phyloP scores from a whole-genome alignment of 768 basidiomycete species.

The Trametes cubensis region DNA sequence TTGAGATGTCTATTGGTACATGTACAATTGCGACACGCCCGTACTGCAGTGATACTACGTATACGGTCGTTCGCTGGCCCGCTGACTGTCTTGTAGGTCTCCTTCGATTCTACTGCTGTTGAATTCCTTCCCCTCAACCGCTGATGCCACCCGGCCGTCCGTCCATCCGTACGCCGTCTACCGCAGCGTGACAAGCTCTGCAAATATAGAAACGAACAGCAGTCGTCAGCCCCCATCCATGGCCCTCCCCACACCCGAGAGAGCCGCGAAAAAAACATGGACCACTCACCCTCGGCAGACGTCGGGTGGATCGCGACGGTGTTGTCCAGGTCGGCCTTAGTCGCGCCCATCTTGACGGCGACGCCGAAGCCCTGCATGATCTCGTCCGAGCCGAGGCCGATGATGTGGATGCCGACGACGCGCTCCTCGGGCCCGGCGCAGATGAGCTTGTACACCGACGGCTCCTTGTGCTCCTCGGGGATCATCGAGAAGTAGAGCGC shows the following conservation, averaged over 20 bases:
- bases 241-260: constrained; percentile 21
- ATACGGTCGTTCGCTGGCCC: too few species aligned
- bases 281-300: constrained; percentile 73
- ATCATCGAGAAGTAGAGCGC: constrained; percentile 93
- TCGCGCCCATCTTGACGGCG: constrained; percentile 95
- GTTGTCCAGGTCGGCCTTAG: constrained; percentile 81
- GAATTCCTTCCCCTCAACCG: neutral
- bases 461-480: constrained; percentile 89
- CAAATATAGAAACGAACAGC: constrained; percentile 10
- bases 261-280: neutral
- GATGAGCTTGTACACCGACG: constrained; percentile 91
- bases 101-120: too few species aligned
- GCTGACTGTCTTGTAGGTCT: too few species aligned
- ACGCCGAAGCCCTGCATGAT: constrained; percentile 94
- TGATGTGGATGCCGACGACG: constrained; percentile 94
- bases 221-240: too few species aligned
- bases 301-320: constrained; percentile 94
- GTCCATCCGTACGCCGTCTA: constrained; percentile 32
- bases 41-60: too few species aligned
- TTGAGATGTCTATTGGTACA: neutral
- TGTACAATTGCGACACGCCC: neutral
- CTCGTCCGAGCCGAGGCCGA: constrained; percentile 92
- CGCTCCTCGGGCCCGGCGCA: constrained; percentile 87
- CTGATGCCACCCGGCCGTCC: neutral
- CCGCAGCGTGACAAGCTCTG: constrained; percentile 62